phyloP scores from a whole-genome alignment of 1,139 yeast species.

The Lodderomyces orthopsilosis region DNA sequence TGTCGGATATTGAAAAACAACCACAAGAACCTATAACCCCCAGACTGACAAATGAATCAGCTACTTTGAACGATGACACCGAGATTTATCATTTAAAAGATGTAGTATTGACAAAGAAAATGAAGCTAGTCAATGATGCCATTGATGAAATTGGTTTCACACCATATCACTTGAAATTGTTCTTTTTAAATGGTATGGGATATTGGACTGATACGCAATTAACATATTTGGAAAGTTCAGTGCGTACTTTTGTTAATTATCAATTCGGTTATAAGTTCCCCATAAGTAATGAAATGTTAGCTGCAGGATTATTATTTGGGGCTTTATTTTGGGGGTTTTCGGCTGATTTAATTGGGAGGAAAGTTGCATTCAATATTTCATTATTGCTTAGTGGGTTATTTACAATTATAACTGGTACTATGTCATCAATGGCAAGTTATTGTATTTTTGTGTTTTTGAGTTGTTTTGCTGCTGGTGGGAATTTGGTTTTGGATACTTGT shows the following conservation, averaged over 20 bases:
- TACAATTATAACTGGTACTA: slow-evolving; percentile 54
- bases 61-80: slow-evolving; percentile 7
- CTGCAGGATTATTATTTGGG: slow-evolving; percentile 52
- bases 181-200: slow-evolving; percentile 57
- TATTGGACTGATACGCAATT: slow-evolving; percentile 63
- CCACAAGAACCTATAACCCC: neutral
- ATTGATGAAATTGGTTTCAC: slow-evolving; percentile 38
- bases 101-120: slow-evolving; percentile 23
- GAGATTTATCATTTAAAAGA: slow-evolving; percentile 23
- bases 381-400: slow-evolving; percentile 34
- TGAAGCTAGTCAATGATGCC: slow-evolving; percentile 30
- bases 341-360: slow-evolving; percentile 43
- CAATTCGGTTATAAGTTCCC: slow-evolving; percentile 39
- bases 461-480: slow-evolving; percentile 55
- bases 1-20: slow-evolving; percentile 9
- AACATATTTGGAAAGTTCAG: slow-evolving; percentile 39
- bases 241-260: slow-evolving; percentile 37
- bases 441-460: slow-evolving; percentile 48
- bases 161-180: slow-evolving; percentile 31
- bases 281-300: slow-evolving; percentile 25
- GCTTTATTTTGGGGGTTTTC: slow-evolving; percentile 57
- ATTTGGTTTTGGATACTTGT: slow-evolving; percentile 58
- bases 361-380: slow-evolving; percentile 21
- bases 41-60: neutral
- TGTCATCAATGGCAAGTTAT: slow-evolving; percentile 44